Conservation (phyloP, 2,329 filamentous ascomycete genomes). For the Phaeosphaeriaceae sp. region DNA sequence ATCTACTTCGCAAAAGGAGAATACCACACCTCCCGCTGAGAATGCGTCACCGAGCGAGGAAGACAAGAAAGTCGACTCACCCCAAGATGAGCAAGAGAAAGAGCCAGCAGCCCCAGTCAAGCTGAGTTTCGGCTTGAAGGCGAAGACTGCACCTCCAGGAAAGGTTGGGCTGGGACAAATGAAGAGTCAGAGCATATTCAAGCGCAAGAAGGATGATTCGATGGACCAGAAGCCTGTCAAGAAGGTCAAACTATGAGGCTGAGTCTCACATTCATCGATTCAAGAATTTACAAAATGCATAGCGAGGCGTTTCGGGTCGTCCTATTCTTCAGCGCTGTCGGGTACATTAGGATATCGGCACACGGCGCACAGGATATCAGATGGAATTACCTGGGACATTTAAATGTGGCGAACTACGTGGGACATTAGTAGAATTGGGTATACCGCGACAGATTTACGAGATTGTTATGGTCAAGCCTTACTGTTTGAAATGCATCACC, state of each 20-base stretch:
- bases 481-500: neutral
- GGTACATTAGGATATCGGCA: neutral
- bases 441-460: neutral
- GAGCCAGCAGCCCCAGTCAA: conserved; percentile 51
- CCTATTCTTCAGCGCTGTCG: neutral
- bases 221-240: conserved; percentile 39
- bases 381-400: no score
- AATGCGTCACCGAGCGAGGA: conserved; percentile 32
- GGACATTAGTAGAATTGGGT: neutral
- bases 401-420: neutral
- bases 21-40: conserved; percentile 38
- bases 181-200: conserved; percentile 49
- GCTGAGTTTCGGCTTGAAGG: conserved; percentile 42
- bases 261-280: neutral
- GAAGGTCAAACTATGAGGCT: conserved; percentile 43
- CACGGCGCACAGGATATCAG: neutral
- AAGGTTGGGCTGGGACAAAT: conserved; percentile 40
- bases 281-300: conserved; percentile 13
- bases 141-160: conserved; percentile 33
- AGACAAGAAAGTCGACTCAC: conserved; percentile 55
- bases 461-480: neutral
- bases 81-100: conserved; percentile 80
- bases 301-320: conserved; percentile 26
- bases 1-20: conserved; percentile 44
- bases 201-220: conserved; percentile 39